Evolutionary conservation across 805 yeast genomes (phyloP).

Genomic region (Torulaspora gathmanii): DNA sequence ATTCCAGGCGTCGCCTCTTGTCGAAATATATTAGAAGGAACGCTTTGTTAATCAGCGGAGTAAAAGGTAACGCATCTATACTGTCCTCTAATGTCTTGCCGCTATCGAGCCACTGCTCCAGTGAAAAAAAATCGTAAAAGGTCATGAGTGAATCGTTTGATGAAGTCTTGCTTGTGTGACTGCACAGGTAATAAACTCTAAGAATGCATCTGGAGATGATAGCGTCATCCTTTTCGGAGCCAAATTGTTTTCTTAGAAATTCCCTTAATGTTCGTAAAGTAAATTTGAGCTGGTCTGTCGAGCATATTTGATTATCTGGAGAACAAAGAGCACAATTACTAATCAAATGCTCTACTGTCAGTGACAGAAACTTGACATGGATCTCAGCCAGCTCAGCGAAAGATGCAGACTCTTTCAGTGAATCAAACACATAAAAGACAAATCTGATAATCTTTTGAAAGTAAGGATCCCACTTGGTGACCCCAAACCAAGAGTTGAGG

Average conservation of each 20-base stretch:
- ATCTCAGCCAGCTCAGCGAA: constrained; percentile 10
- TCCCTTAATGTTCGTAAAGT: constrained; percentile 14
- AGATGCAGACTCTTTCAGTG: constrained; percentile 8
- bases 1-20: constrained; percentile 16
- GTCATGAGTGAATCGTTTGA: constrained; percentile 6
- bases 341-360: constrained; percentile 17
- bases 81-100: not conserved
- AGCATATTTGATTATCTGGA: constrained; percentile 4
- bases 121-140: constrained; percentile 20
- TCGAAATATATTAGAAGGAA: constrained; percentile 24
- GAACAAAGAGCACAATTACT: constrained; percentile 5
- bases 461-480: constrained; percentile 23
- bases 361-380: constrained; percentile 17
- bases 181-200: constrained; percentile 22
- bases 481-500: constrained; percentile 18
- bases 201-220: constrained; percentile 22
- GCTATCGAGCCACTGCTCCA: constrained; percentile 20
- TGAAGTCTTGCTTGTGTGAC: not conserved
- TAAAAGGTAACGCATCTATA: constrained; percentile 4
- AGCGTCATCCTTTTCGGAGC: constrained; percentile 5
- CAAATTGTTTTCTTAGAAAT: constrained; percentile 14
- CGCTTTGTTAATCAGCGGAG: constrained; percentile 16
- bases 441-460: constrained; percentile 29
- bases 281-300: constrained; percentile 21
- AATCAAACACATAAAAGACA: constrained; percentile 24